Conservation (phyloP, 129 eudicot genomes). For the Centrapalus pauciflorus region DNA sequence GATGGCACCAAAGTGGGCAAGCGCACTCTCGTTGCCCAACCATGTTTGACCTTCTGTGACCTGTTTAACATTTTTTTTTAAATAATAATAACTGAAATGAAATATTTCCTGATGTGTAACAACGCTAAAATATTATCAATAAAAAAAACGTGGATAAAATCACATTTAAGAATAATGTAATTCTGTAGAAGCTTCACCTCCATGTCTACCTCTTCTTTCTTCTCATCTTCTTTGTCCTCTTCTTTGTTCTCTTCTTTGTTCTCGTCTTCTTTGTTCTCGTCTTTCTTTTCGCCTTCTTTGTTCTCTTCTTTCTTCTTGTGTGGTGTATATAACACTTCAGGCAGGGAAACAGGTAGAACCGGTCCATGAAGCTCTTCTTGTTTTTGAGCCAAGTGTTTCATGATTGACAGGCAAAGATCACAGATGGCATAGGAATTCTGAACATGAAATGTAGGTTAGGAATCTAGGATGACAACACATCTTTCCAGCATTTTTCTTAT, state of each 20-base stretch:
- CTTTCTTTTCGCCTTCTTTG: conserved; percentile 16
- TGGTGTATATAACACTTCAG: conserved; percentile 53
- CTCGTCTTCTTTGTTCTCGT: background rate
- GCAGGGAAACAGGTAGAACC: conserved; percentile 45
- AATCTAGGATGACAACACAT: background rate
- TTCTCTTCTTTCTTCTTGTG: conserved; percentile 48
- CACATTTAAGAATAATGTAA: no score
- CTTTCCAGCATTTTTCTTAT: background rate
- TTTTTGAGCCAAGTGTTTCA: conserved; percentile 49
- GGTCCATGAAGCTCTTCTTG: conserved; percentile 42
- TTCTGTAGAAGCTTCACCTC: conserved; percentile 23
- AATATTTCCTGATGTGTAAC: background rate
- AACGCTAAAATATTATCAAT: background rate
- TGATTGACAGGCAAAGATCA: conserved; percentile 71
- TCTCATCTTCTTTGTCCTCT: background rate
- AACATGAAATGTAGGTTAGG: conserved; percentile 24
- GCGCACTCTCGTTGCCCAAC: conserved; percentile 72
- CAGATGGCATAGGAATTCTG: conserved; percentile 89
- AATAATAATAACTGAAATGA: conserved; percentile 5
- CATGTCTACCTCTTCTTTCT: conserved; percentile 16
- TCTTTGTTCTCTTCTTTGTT: background rate
- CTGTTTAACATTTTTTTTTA: conserved; percentile 29
- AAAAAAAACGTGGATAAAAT: background rate
- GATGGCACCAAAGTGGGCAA: conserved; percentile 69
- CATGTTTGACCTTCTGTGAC: conserved; percentile 63